Base-by-base conservation (phyloP, 768 basidiomycete genomes). In the Asterophora lycoperdoides region DNA sequence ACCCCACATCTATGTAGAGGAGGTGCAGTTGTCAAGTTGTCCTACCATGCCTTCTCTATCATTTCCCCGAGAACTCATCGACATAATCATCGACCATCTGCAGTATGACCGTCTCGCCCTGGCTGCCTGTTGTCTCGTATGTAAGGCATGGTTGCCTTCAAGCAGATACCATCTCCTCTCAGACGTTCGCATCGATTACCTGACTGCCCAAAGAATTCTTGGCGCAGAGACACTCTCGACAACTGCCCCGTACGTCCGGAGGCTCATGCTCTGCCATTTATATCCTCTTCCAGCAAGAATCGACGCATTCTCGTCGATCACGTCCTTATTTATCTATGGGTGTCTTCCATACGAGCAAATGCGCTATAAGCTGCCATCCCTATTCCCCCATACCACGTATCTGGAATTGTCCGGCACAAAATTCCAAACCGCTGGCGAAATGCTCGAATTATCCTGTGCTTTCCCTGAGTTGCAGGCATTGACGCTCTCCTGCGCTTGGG, bases 21-120 rank as follows among this genome's bases (percentile, higher is more conserved):
- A 23, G 13, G 35, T 17, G 11, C 13, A 34, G 13, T 36, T n/a
- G n/a, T 5, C 17, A 18, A 19, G 17, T 17, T 18, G 17, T 38
- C 11, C 33, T 34, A 11, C n/a, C 36, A 47, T 47, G 38, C 17
- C 29, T 8, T 14, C 15, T 11, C 39, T 14, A 2, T n/a, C 10
- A 28, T 33, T 50, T 20, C 49, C 49, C 15, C 36, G 14, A 13
- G 49, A 50, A 30, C 49, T 50, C 14, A 38, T 44, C 17, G 49
- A 50, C 20, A 39, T 40, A 4, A 32, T 44, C 9, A 50, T 50
- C 43, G 49, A 50, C 36, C 28, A 44, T 44, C 43, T 50, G 13
- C 13, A 39, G 14, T 39, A 39, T 9, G 49, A 50, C 29, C 35
- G 36, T 10, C 8, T 4, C 14, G 8, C 49, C 2, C 23, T 50